Conservation (phyloP, 805 yeast genomes). For the Metschnikowia lunata region DNA sequence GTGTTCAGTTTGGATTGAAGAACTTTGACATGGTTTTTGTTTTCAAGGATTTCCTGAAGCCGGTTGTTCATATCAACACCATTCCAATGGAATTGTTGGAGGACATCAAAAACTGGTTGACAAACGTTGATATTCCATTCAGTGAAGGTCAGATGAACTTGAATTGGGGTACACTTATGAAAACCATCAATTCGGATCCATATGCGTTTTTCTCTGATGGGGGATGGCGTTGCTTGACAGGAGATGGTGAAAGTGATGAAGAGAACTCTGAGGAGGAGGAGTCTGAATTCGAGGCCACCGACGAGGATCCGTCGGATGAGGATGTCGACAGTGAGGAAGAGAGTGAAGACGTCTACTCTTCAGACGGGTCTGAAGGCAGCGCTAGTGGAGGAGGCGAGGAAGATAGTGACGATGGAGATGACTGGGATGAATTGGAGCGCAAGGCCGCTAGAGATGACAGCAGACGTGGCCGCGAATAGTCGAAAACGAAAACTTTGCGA, state of each 20-base stretch:
- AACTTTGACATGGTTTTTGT: slow-evolving; percentile 97
- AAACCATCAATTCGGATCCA: slow-evolving; percentile 87
- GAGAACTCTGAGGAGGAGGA: slow-evolving; percentile 66
- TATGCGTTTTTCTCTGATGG: slow-evolving; percentile 90
- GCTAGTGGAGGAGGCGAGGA: slow-evolving; percentile 29
- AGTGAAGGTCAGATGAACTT: slow-evolving; percentile 93
- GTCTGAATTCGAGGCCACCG: slow-evolving; percentile 61
- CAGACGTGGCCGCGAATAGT: slow-evolving; percentile 17
- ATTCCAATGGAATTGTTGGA: slow-evolving; percentile 91
- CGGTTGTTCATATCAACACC: slow-evolving; percentile 90
- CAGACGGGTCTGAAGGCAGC: slow-evolving; percentile 31
- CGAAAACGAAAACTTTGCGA: background rate
- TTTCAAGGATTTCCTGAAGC: slow-evolving; percentile 81
- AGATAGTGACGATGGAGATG: slow-evolving; percentile 33
- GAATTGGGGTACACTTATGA: slow-evolving; percentile 95
- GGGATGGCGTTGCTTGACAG: slow-evolving; percentile 93
- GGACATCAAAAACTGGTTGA: slow-evolving; percentile 91
- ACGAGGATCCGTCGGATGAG: slow-evolving; percentile 59
- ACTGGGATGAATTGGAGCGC: slow-evolving; percentile 58
- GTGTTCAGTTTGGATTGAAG: slow-evolving; percentile 95
- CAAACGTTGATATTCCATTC: slow-evolving; percentile 95
- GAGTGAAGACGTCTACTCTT: slow-evolving; percentile 34
- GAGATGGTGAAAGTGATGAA: slow-evolving; percentile 72
- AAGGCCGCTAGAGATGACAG: slow-evolving; percentile 50
- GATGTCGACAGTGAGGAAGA: slow-evolving; percentile 54